A percentile compares a stretch with the other conserved stretches of the same genome.
phyloP scores from a whole-genome alignment of 2,329 filamentous ascomycete genomes.

The Xenoacremonium recifei region DNA sequence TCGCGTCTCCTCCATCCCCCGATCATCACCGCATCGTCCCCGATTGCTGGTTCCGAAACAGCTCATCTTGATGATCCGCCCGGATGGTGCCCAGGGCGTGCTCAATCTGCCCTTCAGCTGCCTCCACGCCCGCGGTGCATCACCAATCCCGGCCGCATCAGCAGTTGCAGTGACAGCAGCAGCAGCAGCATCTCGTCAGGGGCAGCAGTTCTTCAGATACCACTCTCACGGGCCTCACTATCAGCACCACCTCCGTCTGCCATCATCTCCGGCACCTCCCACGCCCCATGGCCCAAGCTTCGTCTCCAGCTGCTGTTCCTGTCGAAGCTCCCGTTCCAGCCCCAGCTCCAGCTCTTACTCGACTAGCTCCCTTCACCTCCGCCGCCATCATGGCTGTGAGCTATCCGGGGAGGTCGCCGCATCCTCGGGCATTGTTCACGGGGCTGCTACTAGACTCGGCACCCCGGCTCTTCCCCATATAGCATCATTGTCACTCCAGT shows the following conservation, averaged over 20 bases:
- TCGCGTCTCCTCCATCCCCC: conserved; percentile 8
- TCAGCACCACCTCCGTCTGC: not conserved
- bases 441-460: no score
- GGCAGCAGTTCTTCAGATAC: no score
- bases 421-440: not conserved
- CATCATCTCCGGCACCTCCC: no score
- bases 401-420: not conserved
- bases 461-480: not conserved
- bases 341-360: not conserved
- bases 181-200: not conserved
- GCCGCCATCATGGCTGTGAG: not conserved
- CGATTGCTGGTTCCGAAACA: conserved; percentile 13
- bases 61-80: conserved; percentile 24
- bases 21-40: conserved; percentile 19
- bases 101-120: not conserved
- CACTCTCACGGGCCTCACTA: no score
- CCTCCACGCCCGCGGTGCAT: not conserved
- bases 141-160: not conserved
- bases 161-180: not conserved
- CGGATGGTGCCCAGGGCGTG: conserved; percentile 25
- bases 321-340: not conserved
- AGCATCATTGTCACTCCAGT: not conserved
- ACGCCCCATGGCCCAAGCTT: no score
- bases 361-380: not conserved
- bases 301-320: no score